Percentiles rank a stretch among this genome's conserved stretches.
These are phyloP conservation scores for Meira miltonrushii DNA, from an alignment of 1,284 basidiomycete species.

Conservation along the genomic window DNA sequence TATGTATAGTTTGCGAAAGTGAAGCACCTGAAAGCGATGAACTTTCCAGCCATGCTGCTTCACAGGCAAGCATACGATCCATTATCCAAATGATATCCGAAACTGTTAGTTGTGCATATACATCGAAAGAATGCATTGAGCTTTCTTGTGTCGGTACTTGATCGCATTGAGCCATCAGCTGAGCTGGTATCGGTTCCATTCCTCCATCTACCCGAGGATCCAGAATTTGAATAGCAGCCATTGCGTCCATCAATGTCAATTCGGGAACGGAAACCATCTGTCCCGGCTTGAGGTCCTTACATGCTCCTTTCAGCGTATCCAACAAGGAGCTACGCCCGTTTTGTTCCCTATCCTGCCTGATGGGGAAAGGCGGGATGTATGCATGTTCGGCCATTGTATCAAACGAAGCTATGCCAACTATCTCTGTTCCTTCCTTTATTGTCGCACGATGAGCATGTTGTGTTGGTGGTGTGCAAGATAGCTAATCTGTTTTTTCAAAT, in stretches of 20 bases:
- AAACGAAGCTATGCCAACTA: too few relatives aligned
- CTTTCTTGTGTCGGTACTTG: slow-evolving; percentile 54
- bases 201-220: slow-evolving; percentile 85
- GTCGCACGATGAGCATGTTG: too few relatives aligned
- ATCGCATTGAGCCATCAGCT: slow-evolving; percentile 37
- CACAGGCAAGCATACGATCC: slow-evolving; percentile 71
- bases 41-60: slow-evolving; percentile 66
- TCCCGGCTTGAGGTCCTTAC: slow-evolving; percentile 52
- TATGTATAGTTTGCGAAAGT: slow-evolving; percentile 78
- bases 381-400: too few relatives aligned
- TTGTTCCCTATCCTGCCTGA: too few relatives aligned
- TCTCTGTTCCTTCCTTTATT: too few relatives aligned
- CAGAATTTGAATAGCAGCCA: slow-evolving; percentile 85
- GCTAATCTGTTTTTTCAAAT: too few relatives aligned
- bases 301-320: neutral
- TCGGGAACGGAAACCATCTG: slow-evolving; percentile 66
- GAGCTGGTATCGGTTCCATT: slow-evolving; percentile 54
- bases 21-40: slow-evolving; percentile 66
- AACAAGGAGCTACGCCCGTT: too few relatives aligned
- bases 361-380: too few relatives aligned
- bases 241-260: slow-evolving; percentile 73
- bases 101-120: slow-evolving; percentile 62
- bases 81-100: slow-evolving; percentile 81
- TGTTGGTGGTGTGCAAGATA: too few relatives aligned
- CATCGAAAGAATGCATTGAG: slow-evolving; percentile 59